Evolutionary conservation across 2,329 filamentous ascomycete genomes (phyloP).

Genomic region (Colletotrichum cereale): DNA sequence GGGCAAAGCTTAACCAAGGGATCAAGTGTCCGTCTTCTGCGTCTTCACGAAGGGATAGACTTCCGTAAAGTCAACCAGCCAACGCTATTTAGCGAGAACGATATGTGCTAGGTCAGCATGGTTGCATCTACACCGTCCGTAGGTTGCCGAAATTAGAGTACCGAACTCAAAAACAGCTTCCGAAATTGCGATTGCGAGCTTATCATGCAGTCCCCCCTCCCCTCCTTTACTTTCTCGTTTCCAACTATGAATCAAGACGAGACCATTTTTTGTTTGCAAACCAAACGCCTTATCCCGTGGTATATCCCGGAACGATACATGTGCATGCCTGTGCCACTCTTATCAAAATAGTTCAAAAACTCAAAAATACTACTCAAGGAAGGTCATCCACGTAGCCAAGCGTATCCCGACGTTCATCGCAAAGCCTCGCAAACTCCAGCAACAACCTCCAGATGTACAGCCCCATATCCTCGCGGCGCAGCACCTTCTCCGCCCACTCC

Average conservation of each 20-base stretch:
- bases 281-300: conserved; percentile 2
- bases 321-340: too few species aligned
- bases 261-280: too few species aligned
- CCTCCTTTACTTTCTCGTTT: background rate
- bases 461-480: conserved; percentile 74
- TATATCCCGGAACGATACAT: conserved; percentile 12
- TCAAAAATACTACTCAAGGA: conserved; percentile 32
- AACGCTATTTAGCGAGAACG: background rate
- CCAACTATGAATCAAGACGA: too few species aligned
- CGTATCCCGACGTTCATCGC: conserved; percentile 57
- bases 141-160: too few species aligned
- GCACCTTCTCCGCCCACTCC: conserved; percentile 71
- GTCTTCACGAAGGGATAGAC: background rate
- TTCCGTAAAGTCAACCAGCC: background rate
- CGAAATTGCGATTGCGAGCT: background rate
- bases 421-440: conserved; percentile 68
- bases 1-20: background rate
- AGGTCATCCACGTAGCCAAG: conserved; percentile 61
- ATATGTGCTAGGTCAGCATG: background rate
- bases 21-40: background rate
- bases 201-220: background rate
- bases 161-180: background rate
- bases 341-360: too few species aligned
- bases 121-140: background rate
- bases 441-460: conserved; percentile 74